These are phyloP conservation scores for Aureobasidium zeae DNA, from an alignment of 2,329 filamentous ascomycete genomes.

Conservation along the genomic window DNA sequence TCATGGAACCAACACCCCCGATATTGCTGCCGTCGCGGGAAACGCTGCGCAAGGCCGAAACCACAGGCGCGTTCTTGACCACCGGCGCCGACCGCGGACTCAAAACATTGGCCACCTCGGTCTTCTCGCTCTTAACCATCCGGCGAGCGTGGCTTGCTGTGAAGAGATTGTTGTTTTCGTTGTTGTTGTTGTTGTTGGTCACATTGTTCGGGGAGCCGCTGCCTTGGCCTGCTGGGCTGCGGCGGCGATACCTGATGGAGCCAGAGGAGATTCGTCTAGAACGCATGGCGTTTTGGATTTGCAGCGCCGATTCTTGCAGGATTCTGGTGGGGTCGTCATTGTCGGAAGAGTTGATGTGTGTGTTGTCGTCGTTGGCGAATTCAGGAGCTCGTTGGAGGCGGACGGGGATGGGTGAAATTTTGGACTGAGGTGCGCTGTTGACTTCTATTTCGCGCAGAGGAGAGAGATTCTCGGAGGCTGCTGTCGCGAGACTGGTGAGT, in stretches of 20 bases:
- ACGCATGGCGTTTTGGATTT: constrained; percentile 43
- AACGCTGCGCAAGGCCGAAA: constrained; percentile 1
- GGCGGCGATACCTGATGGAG: constrained; percentile 22
- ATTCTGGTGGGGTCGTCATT: constrained; percentile 19
- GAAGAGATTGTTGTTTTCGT: constrained; percentile 50
- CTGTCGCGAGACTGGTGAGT: constrained; percentile 50
- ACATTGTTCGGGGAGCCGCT: constrained; percentile 44
- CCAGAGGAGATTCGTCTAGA: constrained; percentile 32
- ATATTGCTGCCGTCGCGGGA: constrained; percentile 7
- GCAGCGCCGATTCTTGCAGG: constrained; percentile 19
- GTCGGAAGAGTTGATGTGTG: constrained; percentile 20
- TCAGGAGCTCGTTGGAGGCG: constrained; percentile 28
- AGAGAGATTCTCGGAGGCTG: constrained; percentile 45
- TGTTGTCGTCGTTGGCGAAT: constrained; percentile 21
- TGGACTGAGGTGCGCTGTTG: constrained; percentile 34
- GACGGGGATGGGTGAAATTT: constrained; percentile 26
- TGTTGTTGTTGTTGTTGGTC: constrained; percentile 42
- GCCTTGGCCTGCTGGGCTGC: constrained; percentile 49
- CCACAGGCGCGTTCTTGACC: constrained; percentile 42
- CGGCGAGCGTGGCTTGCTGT: constrained; percentile 56
- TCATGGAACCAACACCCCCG: constrained; percentile 4
- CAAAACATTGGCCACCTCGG: constrained; percentile 47
- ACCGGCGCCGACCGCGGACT: constrained; percentile 52
- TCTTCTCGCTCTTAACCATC: constrained; percentile 55
- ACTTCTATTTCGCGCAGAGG: constrained; percentile 38